Conservation (phyloP, 1,139 yeast species). For the Kazachstania sp. region DNA sequence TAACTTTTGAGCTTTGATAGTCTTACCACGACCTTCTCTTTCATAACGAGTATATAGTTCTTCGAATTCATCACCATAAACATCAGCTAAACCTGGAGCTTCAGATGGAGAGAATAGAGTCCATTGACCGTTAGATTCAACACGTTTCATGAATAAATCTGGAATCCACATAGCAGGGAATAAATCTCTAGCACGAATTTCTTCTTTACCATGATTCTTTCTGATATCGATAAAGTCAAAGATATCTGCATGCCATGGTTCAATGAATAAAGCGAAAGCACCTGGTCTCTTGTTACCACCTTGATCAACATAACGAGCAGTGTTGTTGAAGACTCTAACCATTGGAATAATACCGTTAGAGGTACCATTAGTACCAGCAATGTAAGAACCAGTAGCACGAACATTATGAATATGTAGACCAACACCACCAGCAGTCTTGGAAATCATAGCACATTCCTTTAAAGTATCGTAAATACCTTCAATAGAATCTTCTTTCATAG, state of each 20-base stretch:
- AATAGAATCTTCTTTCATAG: conserved; percentile 82
- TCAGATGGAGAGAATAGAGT: conserved; percentile 79
- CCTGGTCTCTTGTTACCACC: conserved; percentile 94
- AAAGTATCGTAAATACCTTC: conserved; percentile 85
- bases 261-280: conserved; percentile 79
- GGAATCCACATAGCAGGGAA: conserved; percentile 87
- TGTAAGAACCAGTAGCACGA: conserved; percentile 74
- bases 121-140: conserved; percentile 71
- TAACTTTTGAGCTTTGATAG: conserved; percentile 70
- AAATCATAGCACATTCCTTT: conserved; percentile 75
- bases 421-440: conserved; percentile 87
- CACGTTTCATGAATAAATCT: conserved; percentile 83
- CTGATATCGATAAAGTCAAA: conserved; percentile 74
- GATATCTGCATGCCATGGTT: conserved; percentile 88
- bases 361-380: conserved; percentile 87
- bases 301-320: conserved; percentile 88
- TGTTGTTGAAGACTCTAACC: conserved; percentile 81
- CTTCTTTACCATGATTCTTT: conserved; percentile 88
- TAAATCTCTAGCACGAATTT: conserved; percentile 78
- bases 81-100: conserved; percentile 74
- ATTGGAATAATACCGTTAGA: conserved; percentile 85
- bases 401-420: conserved; percentile 79
- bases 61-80: conserved; percentile 74
- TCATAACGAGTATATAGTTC: conserved; percentile 62
- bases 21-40: conserved; percentile 26